Conservation (phyloP, 2,329 filamentous ascomycete genomes). For the Podosphaera fusca region DNA sequence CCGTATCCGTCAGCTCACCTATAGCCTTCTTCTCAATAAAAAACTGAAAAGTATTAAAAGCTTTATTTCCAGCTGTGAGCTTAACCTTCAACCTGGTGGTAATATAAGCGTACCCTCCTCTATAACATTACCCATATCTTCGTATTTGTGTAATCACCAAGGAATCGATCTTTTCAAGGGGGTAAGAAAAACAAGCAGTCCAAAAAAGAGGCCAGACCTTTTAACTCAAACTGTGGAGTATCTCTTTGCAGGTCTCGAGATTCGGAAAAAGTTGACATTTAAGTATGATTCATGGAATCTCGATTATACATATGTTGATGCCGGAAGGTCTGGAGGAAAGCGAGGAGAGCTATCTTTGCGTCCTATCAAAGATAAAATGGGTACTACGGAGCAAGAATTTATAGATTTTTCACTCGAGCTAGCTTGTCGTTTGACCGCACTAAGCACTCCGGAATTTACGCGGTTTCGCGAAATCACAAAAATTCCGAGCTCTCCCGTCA, state of each 20-base stretch:
- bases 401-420: slow-evolving; percentile 2
- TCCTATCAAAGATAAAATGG: slow-evolving; percentile 3
- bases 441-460: background rate
- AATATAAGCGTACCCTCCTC: slow-evolving; percentile 10
- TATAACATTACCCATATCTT: slow-evolving; percentile 11
- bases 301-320: slow-evolving; percentile 12
- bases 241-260: slow-evolving; percentile 14
- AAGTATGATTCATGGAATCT: slow-evolving; percentile 10
- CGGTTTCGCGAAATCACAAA: background rate
- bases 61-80: slow-evolving; percentile 8
- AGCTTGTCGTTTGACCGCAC: background rate
- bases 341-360: slow-evolving; percentile 11
- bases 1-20: slow-evolving; percentile 12
- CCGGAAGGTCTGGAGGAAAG: slow-evolving; percentile 14
- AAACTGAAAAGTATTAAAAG: slow-evolving; percentile 3
- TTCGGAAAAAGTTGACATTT: slow-evolving; percentile 8
- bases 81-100: slow-evolving; percentile 3
- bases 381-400: slow-evolving; percentile 5
- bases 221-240: slow-evolving; percentile 12
- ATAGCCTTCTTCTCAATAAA: slow-evolving; percentile 4
- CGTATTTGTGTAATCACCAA: slow-evolving; percentile 7
- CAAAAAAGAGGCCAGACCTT: background rate
- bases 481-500: background rate
- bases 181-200: background rate
- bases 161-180: slow-evolving; percentile 4